phyloP scores from a whole-genome alignment of 208 protist genomes.

The Histomonas meleagridis region DNA sequence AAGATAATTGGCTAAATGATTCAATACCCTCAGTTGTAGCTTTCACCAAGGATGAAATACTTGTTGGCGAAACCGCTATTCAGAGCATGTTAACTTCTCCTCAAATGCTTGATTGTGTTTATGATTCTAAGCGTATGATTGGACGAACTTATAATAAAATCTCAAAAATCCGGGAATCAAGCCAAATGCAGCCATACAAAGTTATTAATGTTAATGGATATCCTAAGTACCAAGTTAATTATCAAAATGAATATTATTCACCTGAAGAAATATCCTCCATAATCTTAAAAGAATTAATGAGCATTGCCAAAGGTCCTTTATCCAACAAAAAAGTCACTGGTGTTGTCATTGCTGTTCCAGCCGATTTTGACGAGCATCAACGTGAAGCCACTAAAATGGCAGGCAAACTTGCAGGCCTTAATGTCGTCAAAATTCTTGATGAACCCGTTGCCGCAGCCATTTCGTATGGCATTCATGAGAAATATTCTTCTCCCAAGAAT shows the following conservation, averaged over 20 bases:
- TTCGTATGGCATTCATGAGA: too few species aligned
- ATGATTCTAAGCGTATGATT: not conserved
- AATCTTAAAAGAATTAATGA: not conserved
- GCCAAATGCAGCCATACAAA: not conserved
- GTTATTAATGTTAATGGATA: not conserved
- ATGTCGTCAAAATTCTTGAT: not conserved
- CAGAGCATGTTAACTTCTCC: too few species aligned
- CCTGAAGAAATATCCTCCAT: not conserved
- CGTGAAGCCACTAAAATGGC: not conserved
- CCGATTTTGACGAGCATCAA: not conserved
- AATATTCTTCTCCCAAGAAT: too few species aligned
- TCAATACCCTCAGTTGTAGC: slow-evolving; percentile 73
- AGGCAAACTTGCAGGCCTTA: not conserved
- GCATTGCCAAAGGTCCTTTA: not conserved
- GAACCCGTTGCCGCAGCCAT: not conserved
- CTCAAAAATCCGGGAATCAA: not conserved
- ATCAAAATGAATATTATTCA: not conserved
- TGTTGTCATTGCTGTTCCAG: not conserved
- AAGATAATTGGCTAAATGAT: slow-evolving; percentile 63
- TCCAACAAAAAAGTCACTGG: not conserved
- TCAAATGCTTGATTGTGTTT: too few species aligned
- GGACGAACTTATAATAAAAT: not conserved
- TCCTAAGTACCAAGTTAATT: not conserved
- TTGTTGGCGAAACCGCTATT: slow-evolving; percentile 72
- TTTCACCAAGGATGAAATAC: slow-evolving; percentile 67